Base-by-base conservation (phyloP, 2,329 filamentous ascomycete genomes). In the Cryphonectria nitschkei region DNA sequence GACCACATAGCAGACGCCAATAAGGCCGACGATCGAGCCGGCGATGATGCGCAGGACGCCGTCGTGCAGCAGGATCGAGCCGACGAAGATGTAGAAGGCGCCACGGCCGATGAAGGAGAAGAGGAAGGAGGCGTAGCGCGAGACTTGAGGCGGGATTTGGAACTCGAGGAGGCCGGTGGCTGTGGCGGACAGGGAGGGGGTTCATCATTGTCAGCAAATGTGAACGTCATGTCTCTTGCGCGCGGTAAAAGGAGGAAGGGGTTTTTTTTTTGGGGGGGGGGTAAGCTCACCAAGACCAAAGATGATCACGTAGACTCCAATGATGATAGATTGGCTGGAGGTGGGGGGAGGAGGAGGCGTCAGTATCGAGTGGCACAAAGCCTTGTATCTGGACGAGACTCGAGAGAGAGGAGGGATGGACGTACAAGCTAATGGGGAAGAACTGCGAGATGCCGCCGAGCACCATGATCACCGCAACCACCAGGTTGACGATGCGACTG, bases 101-200 rank as follows among this genome's bases (percentile, higher is more conserved):
- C 96, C 96, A 79, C 96, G 94, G 73, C 96, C 96, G 76, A 98
- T 84, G 87, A 99, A 98, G 70, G 93, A 97, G 86, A 98, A 98
- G 82, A 98, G 91, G 86, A 99, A 99, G 14, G 94, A 97, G 68
- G 94, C 95, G 85, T 98, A 97, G 83, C 94, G 92, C 71, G 94
- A 92, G 68, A 97, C 87, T 81, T 97, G 95, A 72, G 95, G 93
- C 66, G 96, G 95, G 76, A 98, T 95, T 82, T 97, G 92, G 85
- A 98, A 97, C 83, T 99, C 96, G 46, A 67, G 19, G 62, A 73
- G 72, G 56, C 70, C 72, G 58, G 72, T 73, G 60, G 60, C 70
- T 70, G 41, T 50, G 43, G 43, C 16, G 29, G 3, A 39, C 2
- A 14, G 3, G 61, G 3, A 63, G 1, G 26, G 13, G 22, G 61